phyloP scores from a whole-genome alignment of 306 rosid genomes.

The Corylus heterophylla region DNA sequence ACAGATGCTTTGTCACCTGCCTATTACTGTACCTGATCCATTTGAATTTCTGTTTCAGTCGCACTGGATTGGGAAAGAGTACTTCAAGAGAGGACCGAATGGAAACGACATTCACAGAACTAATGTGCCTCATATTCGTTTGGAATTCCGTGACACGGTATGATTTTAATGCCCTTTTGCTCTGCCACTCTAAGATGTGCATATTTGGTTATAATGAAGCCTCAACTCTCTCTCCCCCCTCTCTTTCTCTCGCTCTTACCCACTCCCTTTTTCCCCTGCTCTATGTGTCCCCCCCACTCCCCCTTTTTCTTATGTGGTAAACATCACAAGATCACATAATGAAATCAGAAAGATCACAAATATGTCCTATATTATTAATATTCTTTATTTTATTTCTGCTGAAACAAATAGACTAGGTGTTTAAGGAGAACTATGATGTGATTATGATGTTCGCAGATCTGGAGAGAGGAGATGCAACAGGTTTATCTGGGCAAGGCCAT shows the following conservation, averaged over 20 bases:
- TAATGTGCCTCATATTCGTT: conserved; percentile 93
- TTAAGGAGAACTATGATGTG: not conserved
- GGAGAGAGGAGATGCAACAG: conserved; percentile 92
- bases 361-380: not conserved
- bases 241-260: not conserved
- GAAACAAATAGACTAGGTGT: too few species aligned
- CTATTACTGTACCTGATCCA: conserved; percentile 17
- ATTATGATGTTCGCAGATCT: conserved; percentile 60
- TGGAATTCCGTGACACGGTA: conserved; percentile 93
- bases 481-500: conserved; percentile 69
- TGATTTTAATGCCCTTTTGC: conserved; percentile 14
- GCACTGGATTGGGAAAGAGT: conserved; percentile 92
- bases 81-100: conserved; percentile 85
- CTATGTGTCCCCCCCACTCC: too few species aligned
- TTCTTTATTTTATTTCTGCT: not conserved
- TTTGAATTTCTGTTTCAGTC: conserved; percentile 48
- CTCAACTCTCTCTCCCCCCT: too few species aligned
- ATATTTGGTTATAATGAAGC: not conserved
- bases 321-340: not conserved
- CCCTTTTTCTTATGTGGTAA: too few species aligned
- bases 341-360: not conserved
- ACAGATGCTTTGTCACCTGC: not conserved
- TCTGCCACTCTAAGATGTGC: not conserved
- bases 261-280: not conserved
- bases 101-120: conserved; percentile 95